Evolutionary conservation across 1,284 basidiomycete genomes (phyloP), one percentile per base, ranked within the genome.

Genomic region (Fomitopsis schrenkii): DNA sequence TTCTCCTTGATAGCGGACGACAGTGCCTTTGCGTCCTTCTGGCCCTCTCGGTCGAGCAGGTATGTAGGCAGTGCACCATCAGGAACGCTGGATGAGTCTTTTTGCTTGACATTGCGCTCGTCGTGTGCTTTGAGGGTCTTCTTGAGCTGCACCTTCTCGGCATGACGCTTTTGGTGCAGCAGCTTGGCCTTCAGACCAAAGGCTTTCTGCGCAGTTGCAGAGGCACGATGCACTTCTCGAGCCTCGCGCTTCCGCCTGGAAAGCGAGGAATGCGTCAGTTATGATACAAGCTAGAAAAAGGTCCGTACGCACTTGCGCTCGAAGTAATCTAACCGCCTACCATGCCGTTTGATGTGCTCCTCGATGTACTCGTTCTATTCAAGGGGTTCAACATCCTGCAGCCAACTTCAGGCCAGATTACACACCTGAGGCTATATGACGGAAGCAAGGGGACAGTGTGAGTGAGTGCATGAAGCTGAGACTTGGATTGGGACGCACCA

Each of bases 41-140:
- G 95, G 15, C 93, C 92, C 75, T 99, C 97, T 63, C 97, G 89
- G 75, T 99, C 97, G 62, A 99, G 89, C 62, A 99, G 84, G 76
- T 97, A 99, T 1, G 97, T 91, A 17, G 95, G 95, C 48, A 97
- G 80, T 59, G 96, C 96, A 63, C 90, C 93, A 62, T 97, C 93
- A 59, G 93, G 91, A 45, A 91, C 87, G 9, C 89, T 83, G 3
- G 87, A 86, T 22, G 88, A 83, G 74, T 96, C 94, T 63, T 94
- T 87, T 71, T 96, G 92, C 78, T 97, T 99, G 80, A 98, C 89
- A 73, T 99, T 95, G 66, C 97, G 89, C 77, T 99, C 96, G 78
- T 99, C 97, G 80, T 99, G 97, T 35, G 95, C 95, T 76, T 98
- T 98, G 79, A 99, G 90, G 45, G 95, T 97, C 84, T 99, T 99